Evolutionary conservation across 192 early-diverging fungal genomes (phyloP), one percentile per base, ranked within the genome.

Genomic region (Chytriomyces confervae): DNA sequence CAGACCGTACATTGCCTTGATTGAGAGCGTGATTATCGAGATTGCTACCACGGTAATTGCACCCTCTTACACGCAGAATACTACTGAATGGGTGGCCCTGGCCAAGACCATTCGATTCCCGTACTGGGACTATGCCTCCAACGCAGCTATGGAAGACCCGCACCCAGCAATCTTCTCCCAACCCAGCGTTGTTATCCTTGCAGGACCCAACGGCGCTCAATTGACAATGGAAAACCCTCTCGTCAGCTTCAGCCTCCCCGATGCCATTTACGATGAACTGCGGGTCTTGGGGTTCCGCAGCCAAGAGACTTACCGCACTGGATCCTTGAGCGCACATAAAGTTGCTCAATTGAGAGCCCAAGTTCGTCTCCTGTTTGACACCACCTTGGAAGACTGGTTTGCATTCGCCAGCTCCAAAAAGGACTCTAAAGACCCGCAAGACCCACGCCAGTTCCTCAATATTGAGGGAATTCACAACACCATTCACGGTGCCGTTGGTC

Each of bases 321-420:
- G 24, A 27, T 27, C 24, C 24, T 27, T 27, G 24, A 27, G 18
- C 13, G 1, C 1, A 13, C 6, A 51, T 1, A 1, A 36, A 1
- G 69, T 45, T 3, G n/a, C 50, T 10, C 50, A 72, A 16, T 16
- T 27, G 2, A 48, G 69, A 16, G 20, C 48, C 51, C 4, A 44
- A 45, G 69, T 72, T 3, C 69, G 69, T 27, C 27, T 72, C 23
- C 23, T 72, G 20, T 72, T 72, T 72, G 69, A 72, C 50, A 23
- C 27, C 0, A 60, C 69, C 5, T 5, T 72, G 8, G 27, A 8
- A 9, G 57, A 72, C 13, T 72, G 69, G 69, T 10, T 7, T 0
- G 69, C 50, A 16, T 72, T 72, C 36, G 6, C 50, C 6, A 72
- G 27, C 50, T 27, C 50, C 0, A 57, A 20, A 13, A 57, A 1